These are phyloP conservation scores for Scheffersomyces titani DNA, from an alignment of 1,139 yeast species.

Conservation along the genomic window DNA sequence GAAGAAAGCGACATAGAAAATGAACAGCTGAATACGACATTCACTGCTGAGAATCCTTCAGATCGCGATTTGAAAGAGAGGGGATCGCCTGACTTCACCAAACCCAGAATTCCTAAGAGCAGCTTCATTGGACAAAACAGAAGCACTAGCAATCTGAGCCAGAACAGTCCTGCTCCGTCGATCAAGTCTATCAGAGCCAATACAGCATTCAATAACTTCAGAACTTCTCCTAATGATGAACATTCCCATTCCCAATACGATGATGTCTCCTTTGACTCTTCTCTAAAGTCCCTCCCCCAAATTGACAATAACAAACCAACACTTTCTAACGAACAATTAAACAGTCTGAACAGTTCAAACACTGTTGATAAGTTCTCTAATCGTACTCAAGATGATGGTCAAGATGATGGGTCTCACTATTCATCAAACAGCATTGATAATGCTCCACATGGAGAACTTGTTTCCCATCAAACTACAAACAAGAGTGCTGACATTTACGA, in stretches of 20 bases:
- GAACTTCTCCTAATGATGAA: constrained; percentile 17
- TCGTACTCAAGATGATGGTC: not conserved
- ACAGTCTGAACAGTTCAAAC: not conserved
- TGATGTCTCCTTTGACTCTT: not conserved
- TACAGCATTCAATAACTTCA: constrained; percentile 45
- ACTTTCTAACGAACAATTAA: not conserved
- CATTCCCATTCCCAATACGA: not conserved
- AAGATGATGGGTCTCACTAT: not conserved
- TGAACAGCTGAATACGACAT: constrained; percentile 1
- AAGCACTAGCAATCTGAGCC: constrained; percentile 6
- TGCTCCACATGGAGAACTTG: not conserved
- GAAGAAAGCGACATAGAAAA: constrained; percentile 10
- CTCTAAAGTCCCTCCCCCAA: not conserved
- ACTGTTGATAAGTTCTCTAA: not conserved
- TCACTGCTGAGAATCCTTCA: not conserved
- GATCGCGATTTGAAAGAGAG: constrained; percentile 14
- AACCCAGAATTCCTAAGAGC: constrained; percentile 1
- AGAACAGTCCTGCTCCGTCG: constrained; percentile 10
- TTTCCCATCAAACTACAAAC: constrained; percentile 11
- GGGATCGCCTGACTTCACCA: constrained; percentile 17
- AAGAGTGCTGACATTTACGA: constrained; percentile 11
- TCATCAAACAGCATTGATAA: not conserved
- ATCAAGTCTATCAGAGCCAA: constrained; percentile 38
- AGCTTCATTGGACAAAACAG: constrained; percentile 10
- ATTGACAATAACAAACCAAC: not conserved